Evolutionary conservation across 2,329 filamentous ascomycete genomes (phyloP).

Genomic region (Dothideomycetes sp.): DNA sequence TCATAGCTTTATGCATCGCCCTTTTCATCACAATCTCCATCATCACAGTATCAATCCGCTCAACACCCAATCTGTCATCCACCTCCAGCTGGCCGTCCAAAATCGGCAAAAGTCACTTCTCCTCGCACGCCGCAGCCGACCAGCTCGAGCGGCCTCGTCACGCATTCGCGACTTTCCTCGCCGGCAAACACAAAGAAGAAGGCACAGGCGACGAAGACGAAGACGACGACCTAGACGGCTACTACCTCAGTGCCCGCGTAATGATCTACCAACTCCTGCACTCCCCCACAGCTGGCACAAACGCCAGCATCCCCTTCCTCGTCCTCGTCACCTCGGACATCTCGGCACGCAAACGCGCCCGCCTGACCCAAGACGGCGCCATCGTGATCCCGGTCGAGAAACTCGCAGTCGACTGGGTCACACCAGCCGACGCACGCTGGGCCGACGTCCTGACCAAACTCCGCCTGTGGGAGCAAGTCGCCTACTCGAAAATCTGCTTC

Average conservation of each 20-base stretch:
- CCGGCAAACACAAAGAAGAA: constrained; percentile 14
- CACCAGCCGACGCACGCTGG: constrained; percentile 18
- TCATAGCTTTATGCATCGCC: too few species aligned
- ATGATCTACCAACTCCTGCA: constrained; percentile 28
- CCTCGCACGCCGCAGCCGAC: neutral
- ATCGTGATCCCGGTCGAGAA: constrained; percentile 23
- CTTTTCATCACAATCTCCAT: too few species aligned
- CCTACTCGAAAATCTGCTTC: constrained; percentile 24
- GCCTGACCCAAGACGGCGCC: constrained; percentile 24
- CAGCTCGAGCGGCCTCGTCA: constrained; percentile 13
- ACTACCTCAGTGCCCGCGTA: constrained; percentile 23
- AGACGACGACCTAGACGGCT: constrained; percentile 22
- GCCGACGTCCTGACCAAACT: constrained; percentile 26
- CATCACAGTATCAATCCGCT: too few species aligned
- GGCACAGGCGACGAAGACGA: constrained; percentile 12
- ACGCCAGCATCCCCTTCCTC: constrained; percentile 25
- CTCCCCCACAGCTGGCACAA: constrained; percentile 22
- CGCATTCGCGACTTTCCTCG: constrained; percentile 28
- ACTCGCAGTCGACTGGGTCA: constrained; percentile 21
- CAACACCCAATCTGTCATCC: too few species aligned
- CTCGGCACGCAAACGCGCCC: constrained; percentile 22
- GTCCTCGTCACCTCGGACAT: constrained; percentile 26
- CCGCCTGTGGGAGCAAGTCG: constrained; percentile 21
- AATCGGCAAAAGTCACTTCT: neutral
- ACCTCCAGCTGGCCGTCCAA: neutral